phyloP scores from a whole-genome alignment of 2,329 filamentous ascomycete genomes.

The Stenocarpella maydis region DNA sequence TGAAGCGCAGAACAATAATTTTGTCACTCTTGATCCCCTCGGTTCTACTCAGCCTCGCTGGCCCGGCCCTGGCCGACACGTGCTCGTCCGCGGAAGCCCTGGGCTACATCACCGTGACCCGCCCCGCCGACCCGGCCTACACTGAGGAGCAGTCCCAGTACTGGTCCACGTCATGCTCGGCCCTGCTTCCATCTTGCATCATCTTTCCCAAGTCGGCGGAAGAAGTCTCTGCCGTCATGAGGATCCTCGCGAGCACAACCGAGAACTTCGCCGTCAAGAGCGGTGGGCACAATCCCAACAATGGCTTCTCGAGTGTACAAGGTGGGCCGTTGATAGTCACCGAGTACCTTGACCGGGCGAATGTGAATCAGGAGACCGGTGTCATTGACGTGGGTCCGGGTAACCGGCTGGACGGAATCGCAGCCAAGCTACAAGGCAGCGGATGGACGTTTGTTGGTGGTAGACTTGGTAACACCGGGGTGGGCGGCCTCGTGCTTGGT shows the following conservation, averaged over 20 bases:
- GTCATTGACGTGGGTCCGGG: constrained; percentile 12
- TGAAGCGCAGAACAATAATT: neutral
- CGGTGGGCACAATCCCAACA: constrained; percentile 22
- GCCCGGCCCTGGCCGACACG: neutral
- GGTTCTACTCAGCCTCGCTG: neutral
- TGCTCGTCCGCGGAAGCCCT: constrained; percentile 3
- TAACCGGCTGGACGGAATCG: neutral
- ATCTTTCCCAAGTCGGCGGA: constrained; percentile 6
- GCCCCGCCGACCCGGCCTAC: constrained; percentile 1
- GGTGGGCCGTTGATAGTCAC: constrained; percentile 19
- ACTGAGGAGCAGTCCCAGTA: constrained; percentile 14
- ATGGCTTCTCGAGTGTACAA: constrained; percentile 18
- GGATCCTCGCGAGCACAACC: neutral
- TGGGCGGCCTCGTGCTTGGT: constrained; percentile 17
- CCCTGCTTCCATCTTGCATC: constrained; percentile 8
- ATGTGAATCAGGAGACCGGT: constrained; percentile 9
- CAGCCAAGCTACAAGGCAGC: constrained; percentile 7
- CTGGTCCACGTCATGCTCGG: constrained; percentile 19
- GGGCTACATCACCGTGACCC: neutral
- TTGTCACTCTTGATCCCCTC: neutral
- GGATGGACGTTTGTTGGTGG: constrained; percentile 17
- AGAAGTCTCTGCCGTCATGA: neutral
- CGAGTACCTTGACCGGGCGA: constrained; percentile 8
- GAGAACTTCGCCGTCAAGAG: constrained; percentile 15
- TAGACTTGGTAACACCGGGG: constrained; percentile 15